These are phyloP conservation scores for Triticum timopheevii DNA, from an alignment of 176 grass and related monocot species.

Conservation along the genomic window DNA sequence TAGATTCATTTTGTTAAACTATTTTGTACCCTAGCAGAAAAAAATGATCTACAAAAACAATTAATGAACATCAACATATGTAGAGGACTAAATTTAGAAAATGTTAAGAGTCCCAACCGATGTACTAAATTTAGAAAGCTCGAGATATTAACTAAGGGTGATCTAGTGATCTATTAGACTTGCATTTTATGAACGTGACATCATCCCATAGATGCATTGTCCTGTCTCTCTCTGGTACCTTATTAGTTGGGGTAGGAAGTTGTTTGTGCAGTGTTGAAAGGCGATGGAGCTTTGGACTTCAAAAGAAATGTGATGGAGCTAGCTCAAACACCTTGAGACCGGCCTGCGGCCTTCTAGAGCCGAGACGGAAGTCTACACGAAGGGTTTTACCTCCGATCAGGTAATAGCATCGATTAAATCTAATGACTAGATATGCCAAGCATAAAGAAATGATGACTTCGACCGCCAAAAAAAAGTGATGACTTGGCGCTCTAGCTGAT, in stretches of 20 bases:
- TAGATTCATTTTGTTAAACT: conserved; percentile 11
- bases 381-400: neutral
- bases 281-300: neutral
- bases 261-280: conserved; percentile 18
- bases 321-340: neutral
- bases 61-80: neutral
- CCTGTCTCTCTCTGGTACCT: neutral
- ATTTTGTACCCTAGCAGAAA: neutral
- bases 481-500: conserved; percentile 21
- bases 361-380: neutral
- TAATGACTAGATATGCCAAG: neutral
- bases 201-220: too few species aligned
- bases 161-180: too few species aligned
- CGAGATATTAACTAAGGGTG: neutral
- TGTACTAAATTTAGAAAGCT: neutral
- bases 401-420: conserved; percentile 29
- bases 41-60: neutral
- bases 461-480: neutral
- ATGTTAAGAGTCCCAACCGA: neutral
- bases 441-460: conserved; percentile 8
- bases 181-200: too few species aligned
- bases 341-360: conserved; percentile 23
- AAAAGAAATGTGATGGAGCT: neutral
- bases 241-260: conserved; percentile 43
- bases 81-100: neutral